Evolutionary conservation across 257 asterid species (phyloP).

Genomic region (Nyctanthes arbortristis): DNA sequence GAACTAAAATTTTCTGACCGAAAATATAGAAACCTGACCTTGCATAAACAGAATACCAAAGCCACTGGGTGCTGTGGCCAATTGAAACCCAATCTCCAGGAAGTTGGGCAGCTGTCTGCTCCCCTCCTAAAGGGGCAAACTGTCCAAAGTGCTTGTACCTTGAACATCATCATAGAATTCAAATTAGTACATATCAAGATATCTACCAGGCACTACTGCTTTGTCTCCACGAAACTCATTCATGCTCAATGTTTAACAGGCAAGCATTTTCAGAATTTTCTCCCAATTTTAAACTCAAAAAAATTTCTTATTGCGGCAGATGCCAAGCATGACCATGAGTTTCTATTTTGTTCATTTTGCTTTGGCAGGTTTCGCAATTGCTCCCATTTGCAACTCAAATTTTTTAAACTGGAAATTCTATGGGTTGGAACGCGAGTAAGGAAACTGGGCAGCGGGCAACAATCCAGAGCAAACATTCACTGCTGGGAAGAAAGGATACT

Average conservation of each 20-base stretch:
- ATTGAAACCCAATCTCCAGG: slow-evolving; percentile 99
- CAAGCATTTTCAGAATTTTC: neutral
- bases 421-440: neutral
- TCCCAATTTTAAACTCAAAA: neutral
- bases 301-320: neutral
- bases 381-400: neutral
- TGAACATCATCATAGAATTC: slow-evolving; percentile 15
- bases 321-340: no score
- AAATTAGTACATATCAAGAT: slow-evolving; percentile 4
- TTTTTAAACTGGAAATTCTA: neutral
- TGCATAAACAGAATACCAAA: slow-evolving; percentile 96
- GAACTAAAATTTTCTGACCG: neutral
- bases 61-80: slow-evolving; percentile 94
- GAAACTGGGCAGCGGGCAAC: neutral
- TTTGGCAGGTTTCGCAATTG: neutral
- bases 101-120: slow-evolving; percentile 96
- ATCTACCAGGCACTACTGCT: neutral
- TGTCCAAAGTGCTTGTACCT: slow-evolving; percentile 98
- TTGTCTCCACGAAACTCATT: neutral
- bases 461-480: neutral
- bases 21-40: slow-evolving; percentile 43
- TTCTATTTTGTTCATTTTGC: neutral
- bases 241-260: no score
- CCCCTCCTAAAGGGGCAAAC: slow-evolving; percentile 97
- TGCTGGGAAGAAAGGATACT: neutral